Conservation (phyloP, 1,284 basidiomycete species). For the Rhodotorula sp. region DNA sequence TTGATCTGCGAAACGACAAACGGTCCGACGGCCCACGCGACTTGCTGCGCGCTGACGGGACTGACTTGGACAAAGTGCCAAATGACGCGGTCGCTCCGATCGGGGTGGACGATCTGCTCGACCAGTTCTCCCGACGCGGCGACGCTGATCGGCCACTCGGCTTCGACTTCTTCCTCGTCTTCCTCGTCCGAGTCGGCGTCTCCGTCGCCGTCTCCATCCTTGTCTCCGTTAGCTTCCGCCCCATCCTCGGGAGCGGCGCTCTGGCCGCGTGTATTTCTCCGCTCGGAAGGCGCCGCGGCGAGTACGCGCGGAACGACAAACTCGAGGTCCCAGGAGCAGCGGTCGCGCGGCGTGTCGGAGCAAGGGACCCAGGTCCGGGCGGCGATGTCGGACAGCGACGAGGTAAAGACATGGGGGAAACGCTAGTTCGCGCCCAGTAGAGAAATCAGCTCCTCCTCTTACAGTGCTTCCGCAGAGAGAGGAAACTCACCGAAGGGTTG, state of each 20-base stretch:
- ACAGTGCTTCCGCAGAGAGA: not conserved
- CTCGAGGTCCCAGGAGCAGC: constrained; percentile 98
- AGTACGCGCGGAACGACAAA: constrained; percentile 87
- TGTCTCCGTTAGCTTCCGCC: constrained; percentile 12
- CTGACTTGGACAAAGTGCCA: constrained; percentile 88
- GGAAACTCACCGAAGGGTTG: constrained; percentile 71
- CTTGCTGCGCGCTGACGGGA: constrained; percentile 89
- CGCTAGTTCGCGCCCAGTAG: constrained; percentile 56
- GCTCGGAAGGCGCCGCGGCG: constrained; percentile 50
- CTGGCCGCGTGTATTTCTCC: not conserved
- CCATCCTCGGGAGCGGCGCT: not conserved
- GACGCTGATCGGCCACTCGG: constrained; percentile 72
- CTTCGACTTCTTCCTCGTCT: constrained; percentile 55
- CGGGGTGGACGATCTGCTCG: constrained; percentile 93
- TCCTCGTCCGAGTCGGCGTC: constrained; percentile 56
- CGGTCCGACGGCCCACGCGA: constrained; percentile 92
- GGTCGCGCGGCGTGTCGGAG: constrained; percentile 90
- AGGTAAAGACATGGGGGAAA: constrained; percentile 88
- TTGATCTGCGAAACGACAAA: constrained; percentile 78
- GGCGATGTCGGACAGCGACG: constrained; percentile 80
- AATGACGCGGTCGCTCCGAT: constrained; percentile 89
- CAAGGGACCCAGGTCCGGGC: constrained; percentile 98
- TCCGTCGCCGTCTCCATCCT: constrained; percentile 15
- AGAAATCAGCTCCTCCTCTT: not conserved
- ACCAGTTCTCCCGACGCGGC: constrained; percentile 90